Evolutionary conservation across 2,329 filamentous ascomycete species (phyloP), one percentile per base, ranked within the genome.

Genomic region (Cercospora sp.): DNA sequence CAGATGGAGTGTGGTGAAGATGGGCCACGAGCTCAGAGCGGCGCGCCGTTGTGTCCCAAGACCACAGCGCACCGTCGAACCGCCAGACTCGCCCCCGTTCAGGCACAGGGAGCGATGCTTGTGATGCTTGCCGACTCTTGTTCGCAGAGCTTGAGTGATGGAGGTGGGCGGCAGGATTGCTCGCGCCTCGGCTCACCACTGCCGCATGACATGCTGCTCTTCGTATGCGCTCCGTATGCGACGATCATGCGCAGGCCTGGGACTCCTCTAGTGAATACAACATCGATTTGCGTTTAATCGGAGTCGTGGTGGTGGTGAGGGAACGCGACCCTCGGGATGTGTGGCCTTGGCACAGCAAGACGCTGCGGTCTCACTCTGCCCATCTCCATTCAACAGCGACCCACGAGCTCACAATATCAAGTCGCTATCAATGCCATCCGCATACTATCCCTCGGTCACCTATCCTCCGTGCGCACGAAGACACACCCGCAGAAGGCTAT

Each of bases 121-220:
- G 60, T 63, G 33, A 58, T 58, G 62, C 62, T 64, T 64, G 62
- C 18, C 6, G 16, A 7, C 30, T 57, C 51, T 64, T 58, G 30
- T 53, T 9, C n/a, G 23, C 30, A 64, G 62, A 58, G 51, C 48
- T 64, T 59, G 62, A 45, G 51, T 28, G 18, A 18, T 53, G 20
- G 62, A 64, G 62, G 18, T 20, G 28, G 62, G 31, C 51, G 62
- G 28, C 26, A 33, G 28, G 20, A 23, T 12, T 51, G 45, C 18
- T 51, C 10, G 20, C 48, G 48, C 20, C 48, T 53, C 48, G 20
- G 20, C 48, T 53, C 48, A 6, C 2, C 12, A 26, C 48, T 20
- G 10, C 48, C 48, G 48, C 48, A 3, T 53, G 48, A 53, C 23
- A 5, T 23, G 48, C 12, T 53, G 18, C 48, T 53, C 48, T 28